phyloP scores from a whole-genome alignment of 1,284 basidiomycete genomes.

The Heterobasidion parviporum region DNA sequence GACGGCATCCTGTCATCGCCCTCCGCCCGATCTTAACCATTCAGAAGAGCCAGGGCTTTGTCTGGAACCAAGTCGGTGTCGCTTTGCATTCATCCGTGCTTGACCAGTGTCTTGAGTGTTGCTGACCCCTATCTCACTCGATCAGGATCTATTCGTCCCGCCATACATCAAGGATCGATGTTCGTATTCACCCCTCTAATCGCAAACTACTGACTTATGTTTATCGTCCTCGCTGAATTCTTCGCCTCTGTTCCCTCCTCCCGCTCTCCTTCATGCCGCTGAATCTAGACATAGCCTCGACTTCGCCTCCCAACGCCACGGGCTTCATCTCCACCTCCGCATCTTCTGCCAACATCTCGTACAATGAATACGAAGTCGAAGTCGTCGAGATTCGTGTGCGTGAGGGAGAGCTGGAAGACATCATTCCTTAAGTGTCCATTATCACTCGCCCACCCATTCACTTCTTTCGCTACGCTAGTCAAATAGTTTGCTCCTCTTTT shows the following conservation, averaged over 20 bases:
- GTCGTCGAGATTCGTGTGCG: constrained; percentile 77
- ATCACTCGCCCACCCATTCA: no score
- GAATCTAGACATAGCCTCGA: constrained; percentile 64
- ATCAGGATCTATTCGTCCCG: constrained; percentile 72
- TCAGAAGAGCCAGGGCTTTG: constrained; percentile 78
- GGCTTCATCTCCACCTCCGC: constrained; percentile 62
- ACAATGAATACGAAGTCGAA: constrained; percentile 69
- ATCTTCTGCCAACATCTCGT: constrained; percentile 55
- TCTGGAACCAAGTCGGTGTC: constrained; percentile 71
- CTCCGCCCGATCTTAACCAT: constrained; percentile 77
- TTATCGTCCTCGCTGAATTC: neutral
- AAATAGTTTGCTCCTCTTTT: no score
- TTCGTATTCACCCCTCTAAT: constrained; percentile 31
- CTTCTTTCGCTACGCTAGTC: no score
- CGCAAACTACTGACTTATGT: neutral
- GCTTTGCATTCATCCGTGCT: neutral
- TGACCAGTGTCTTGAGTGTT: neutral
- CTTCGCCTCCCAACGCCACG: constrained; percentile 62
- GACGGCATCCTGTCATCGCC: constrained; percentile 46
- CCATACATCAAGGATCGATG: constrained; percentile 84
- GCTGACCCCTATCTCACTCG: neutral
- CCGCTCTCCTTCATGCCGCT: neutral
- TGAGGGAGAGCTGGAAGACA: constrained; percentile 65
- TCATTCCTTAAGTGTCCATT: constrained; percentile 46
- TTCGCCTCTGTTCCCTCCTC: neutral